Evolutionary conservation across 176 grass and related monocot genomes (phyloP).

Genomic region (Raddia distichophylla): DNA sequence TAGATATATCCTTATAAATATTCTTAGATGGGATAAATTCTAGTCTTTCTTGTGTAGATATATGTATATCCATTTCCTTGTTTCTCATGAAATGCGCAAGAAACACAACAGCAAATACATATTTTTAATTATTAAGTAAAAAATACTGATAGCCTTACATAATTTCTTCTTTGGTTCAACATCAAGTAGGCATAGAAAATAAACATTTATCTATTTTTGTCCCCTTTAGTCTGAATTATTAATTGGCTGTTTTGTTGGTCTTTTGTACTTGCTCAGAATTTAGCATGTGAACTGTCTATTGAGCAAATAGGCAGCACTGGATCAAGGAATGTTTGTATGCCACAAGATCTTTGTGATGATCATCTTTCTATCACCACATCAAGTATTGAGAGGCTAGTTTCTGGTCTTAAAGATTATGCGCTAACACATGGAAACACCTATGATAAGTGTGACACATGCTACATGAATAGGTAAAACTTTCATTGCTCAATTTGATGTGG

Average conservation of each 20-base stretch:
- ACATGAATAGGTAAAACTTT: slow-evolving; percentile 54
- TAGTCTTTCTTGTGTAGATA: neutral
- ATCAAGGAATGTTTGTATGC: slow-evolving; percentile 44
- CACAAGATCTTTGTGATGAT: slow-evolving; percentile 53
- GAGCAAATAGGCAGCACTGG: slow-evolving; percentile 46
- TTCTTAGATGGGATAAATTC: slow-evolving; percentile 8
- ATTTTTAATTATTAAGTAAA: neutral
- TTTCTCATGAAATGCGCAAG: neutral
- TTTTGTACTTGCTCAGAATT: slow-evolving; percentile 51
- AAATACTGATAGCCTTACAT: neutral
- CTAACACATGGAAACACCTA: slow-evolving; percentile 58
- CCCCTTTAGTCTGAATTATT: slow-evolving; percentile 16
- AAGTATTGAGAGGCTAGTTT: slow-evolving; percentile 56
- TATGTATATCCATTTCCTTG: neutral
- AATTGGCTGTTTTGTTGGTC: slow-evolving; percentile 18
- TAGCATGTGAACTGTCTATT: slow-evolving; percentile 58
- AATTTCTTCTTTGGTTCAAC: slow-evolving; percentile 25
- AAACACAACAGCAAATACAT: neutral
- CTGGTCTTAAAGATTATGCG: slow-evolving; percentile 59
- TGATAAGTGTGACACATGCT: slow-evolving; percentile 57
- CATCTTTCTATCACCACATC: slow-evolving; percentile 44
- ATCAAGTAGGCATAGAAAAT: slow-evolving; percentile 17
- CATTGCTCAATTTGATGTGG: neutral
- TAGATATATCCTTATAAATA: neutral
- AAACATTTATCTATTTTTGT: slow-evolving; percentile 29